Evolutionary conservation across 768 basidiomycete genomes (phyloP), one percentile per base, ranked within the genome.

Genomic region (Scleroderma bovista): DNA sequence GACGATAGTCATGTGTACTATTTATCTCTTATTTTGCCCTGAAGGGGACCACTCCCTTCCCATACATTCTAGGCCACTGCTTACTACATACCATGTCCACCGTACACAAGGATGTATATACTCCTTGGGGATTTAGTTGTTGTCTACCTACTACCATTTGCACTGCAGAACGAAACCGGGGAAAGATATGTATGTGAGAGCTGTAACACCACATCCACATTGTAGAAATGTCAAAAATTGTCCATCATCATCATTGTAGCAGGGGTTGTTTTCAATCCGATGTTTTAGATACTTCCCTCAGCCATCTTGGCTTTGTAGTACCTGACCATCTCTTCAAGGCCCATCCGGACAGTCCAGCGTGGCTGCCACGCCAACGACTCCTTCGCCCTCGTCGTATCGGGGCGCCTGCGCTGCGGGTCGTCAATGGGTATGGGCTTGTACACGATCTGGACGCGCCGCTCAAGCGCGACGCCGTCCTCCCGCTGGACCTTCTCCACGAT

Each of bases 351-450:
- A 26, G 84, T 86, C 92, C 93, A 99, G 60, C 83, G 76, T 12
- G 95, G 93, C 66, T 95, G 83, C 96, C 96, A 99, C 15, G 76
- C 72, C 38, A 99, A 78, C 24, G 74, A 65, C 60, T 88, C 76
- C 69, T 90, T 91, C 47, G 96, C 96, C 42, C 93, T 76, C 15
- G 88, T 83, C 19, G 93, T 97, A 67, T 98, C 95, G 37, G 96
- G 91, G 51, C 91, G 78, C 60, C 96, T 80, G 71, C 87, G 86
- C 70, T 96, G 92, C 22, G 96, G 96, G 69, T 99, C 96, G 61
- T 96, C 93, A 37, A 80, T 83, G 26, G 93, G 91, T 63, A 93
- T 87, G 40, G 84, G 80, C 69, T 80, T 84, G 63, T 92, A 80
- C 39, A 90, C 72, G 60, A 93, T 83, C 46, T 86, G 62, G 53